Evolutionary conservation across 129 eudicot genomes (phyloP), one percentile per base, ranked within the genome.

Genomic region (Pseudognaphalium luteoalbum): DNA sequence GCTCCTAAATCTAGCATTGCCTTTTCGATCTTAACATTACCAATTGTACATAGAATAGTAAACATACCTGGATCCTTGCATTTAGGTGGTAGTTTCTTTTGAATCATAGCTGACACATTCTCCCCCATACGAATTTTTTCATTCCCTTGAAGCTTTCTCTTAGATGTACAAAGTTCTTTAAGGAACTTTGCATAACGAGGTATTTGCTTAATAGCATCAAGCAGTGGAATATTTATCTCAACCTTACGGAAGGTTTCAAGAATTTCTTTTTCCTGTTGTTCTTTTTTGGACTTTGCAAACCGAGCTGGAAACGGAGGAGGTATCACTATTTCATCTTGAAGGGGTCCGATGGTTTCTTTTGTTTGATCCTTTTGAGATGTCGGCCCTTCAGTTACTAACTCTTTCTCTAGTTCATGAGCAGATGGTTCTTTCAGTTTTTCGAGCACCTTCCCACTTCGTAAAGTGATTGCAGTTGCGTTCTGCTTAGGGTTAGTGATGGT

Each of bases 11-110:
- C 80, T 17, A 76, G 15, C 66, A 51, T 76, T 17, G 51, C 66
- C 0, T 11, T 51, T 4, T 32, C 33, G 3, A 76, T 3, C 7
- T 3, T 50, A 29, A 63, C 0, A 10, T 66, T 66, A 4, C 66
- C 80, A 2, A 76, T 7, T 52, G 12, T 65, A 8, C 64, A 75
- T 1, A 52, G 72, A 6, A 37, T 47, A 16, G 64, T 75, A n/a
- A 75, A 75, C 29, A 66, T 30, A 66, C 79, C 51, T 3, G 79
- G 51, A 75, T 75, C 63, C 42, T 21, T 32, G 56, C 63, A 75
- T n/a, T 63, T 75, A 0, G 17, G 30, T 0, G 72, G 79, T 0
- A 63, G 12, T 9, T 34, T 29, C 25, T 32, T 63, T 75, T 75
- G 79, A 21, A 74, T 16, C 58, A 61, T 22, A 0, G 61, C 29